Conservation (phyloP, 1,284 basidiomycete species). For the Boletus smithii region DNA sequence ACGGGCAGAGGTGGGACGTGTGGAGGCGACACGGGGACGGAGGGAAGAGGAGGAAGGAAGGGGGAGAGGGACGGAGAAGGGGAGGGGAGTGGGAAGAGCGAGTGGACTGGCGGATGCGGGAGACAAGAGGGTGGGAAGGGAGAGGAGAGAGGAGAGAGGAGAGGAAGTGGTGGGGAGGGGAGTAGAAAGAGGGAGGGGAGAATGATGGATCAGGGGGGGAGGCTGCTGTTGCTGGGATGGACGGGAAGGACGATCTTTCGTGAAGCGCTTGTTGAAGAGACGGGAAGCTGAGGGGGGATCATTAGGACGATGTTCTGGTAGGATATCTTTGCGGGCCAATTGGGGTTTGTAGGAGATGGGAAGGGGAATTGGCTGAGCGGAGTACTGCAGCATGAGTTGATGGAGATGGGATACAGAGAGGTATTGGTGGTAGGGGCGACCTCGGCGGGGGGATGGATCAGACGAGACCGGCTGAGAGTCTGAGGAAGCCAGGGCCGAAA, state of each 20-base stretch:
- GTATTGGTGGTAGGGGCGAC: constrained; percentile 22
- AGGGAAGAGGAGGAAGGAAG: constrained; percentile 31
- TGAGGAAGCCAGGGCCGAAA: constrained; percentile 45
- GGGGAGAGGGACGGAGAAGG: constrained; percentile 25
- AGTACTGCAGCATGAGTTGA: constrained; percentile 67
- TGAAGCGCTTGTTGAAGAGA: constrained; percentile 39
- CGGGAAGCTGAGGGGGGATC: constrained; percentile 37
- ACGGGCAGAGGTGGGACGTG: constrained; percentile 18
- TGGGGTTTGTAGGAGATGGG: constrained; percentile 39
- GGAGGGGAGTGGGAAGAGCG: constrained; percentile 26
- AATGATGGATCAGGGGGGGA: constrained; percentile 11
- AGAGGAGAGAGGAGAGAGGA: constrained; percentile 27
- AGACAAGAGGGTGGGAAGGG: constrained; percentile 29
- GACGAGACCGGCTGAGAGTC: constrained; percentile 57
- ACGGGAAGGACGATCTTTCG: constrained; percentile 35
- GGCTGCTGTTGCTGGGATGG: constrained; percentile 40
- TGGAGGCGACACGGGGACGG: constrained; percentile 28
- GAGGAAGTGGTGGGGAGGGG: constrained; percentile 29
- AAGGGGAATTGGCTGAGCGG: constrained; percentile 51
- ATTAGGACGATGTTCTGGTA: constrained; percentile 46
- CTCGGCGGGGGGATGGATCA: constrained; percentile 36
- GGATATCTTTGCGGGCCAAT: constrained; percentile 33
- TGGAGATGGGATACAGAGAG: constrained; percentile 23
- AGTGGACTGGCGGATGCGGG: constrained; percentile 26
- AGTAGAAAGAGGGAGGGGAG: constrained; percentile 12